Base-by-base conservation (phyloP, 2,329 filamentous ascomycete genomes). In the Helicocarpus griseus region DNA sequence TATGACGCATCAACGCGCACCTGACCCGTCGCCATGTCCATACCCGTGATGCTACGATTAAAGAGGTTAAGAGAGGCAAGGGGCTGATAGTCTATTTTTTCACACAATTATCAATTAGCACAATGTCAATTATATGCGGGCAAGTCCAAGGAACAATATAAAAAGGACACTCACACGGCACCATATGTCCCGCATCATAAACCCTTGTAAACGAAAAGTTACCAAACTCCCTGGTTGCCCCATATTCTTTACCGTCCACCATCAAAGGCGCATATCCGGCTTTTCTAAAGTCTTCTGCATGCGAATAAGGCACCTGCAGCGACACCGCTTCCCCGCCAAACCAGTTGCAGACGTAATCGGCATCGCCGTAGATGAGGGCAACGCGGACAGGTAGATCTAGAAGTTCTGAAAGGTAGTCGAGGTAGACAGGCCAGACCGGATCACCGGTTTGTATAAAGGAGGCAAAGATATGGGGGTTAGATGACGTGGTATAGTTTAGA, bases 61-160 rank as follows among this genome's bases (percentile, higher is more conserved):
- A 85, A 85, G 36, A 83, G 68, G 56, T 77, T 75, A 52, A 82
- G 74, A 2, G 78, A 70, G 3, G 80, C 80, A 60, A 78, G 71
- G 11, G 81, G 81, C 66, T 84, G 81, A 61, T 80, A 81, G 49
- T 53, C 54, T 51, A 21, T 31, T 33, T 44, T 13, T 5, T 3
- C 17, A n/a, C n/a, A n/a, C n/a, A n/a, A n/a, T n/a, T n/a, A n/a
- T n/a, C n/a, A n/a, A n/a, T n/a, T n/a, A n/a, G n/a, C n/a, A n/a
- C n/a, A n/a, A n/a, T n/a, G n/a, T n/a, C n/a, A n/a, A n/a, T n/a
- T n/a, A n/a, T n/a, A n/a, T n/a, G n/a, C n/a, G n/a, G n/a, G n/a
- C n/a, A n/a, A n/a, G n/a, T n/a, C n/a, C 3, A 7, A 7, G 17
- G 6, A 24, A 24, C 9, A 24, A 6, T 50, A 38, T 63, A 66